Conservation (phyloP, 2,329 filamentous ascomycete species). For the Verticillium dahliae region DNA sequence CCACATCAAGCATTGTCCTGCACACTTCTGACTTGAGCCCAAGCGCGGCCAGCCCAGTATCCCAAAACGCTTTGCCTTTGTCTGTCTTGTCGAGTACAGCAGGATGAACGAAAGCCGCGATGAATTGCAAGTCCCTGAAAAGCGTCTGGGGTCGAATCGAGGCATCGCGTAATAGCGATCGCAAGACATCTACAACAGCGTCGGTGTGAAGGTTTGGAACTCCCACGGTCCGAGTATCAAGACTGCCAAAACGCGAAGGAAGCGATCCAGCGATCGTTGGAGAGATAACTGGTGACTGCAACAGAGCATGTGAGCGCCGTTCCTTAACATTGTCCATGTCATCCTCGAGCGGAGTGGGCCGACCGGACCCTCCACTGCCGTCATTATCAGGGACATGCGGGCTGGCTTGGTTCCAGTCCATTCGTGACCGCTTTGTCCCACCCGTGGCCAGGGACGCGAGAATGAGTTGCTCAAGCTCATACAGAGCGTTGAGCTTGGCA, state of each 20-base stretch:
- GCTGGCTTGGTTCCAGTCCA: conserved; percentile 26
- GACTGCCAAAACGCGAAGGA: background rate
- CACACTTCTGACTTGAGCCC: conserved; percentile 83
- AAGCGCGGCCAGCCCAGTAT: conserved; percentile 82
- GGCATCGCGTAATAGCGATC: conserved; percentile 60
- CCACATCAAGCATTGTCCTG: conserved; percentile 65
- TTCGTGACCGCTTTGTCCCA: conserved; percentile 23
- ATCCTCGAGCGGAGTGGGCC: conserved; percentile 51
- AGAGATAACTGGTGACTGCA: conserved; percentile 23
- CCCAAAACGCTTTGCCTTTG: conserved; percentile 77
- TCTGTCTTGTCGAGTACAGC: conserved; percentile 56
- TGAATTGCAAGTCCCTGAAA: conserved; percentile 75
- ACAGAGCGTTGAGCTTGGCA: conserved; percentile 74
- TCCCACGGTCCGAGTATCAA: background rate
- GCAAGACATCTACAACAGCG: conserved; percentile 56
- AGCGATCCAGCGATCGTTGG: conserved; percentile 9
- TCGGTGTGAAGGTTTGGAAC: background rate
- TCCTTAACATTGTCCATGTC: conserved; percentile 66
- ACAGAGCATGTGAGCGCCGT: conserved; percentile 53
- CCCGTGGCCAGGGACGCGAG: conserved; percentile 56
- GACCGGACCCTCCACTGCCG: conserved; percentile 16
- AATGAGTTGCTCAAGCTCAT: conserved; percentile 78
- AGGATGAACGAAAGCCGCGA: conserved; percentile 58
- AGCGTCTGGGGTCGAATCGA: conserved; percentile 70
- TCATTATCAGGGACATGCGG: conserved; percentile 21